Base-by-base conservation (phyloP, 371 early-diverging fungal species). In the Mucor irregularis region DNA sequence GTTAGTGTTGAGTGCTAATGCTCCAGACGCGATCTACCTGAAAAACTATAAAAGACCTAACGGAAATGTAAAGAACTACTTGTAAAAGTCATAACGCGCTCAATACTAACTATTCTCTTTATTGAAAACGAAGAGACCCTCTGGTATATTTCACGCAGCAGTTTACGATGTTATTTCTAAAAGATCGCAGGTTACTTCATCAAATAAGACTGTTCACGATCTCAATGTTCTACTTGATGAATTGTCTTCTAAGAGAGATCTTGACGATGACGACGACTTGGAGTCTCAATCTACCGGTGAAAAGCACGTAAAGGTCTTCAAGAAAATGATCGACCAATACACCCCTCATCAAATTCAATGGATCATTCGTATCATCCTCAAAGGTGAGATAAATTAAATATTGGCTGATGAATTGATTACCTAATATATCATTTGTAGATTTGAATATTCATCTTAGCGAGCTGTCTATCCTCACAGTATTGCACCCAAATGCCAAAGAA, bases 381-480 rank as follows among this genome's bases (percentile, higher is more conserved):
- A 87, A 76, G 83, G 86, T 86, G 28, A 35, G 42, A 21, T 14
- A 19, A 24, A 33, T 22, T 26, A 11, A 13, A 22, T 0, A 14
- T 29, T 37, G 7, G 6, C 35, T 34, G 5, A 16, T 16, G 16
- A 11, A n/a, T 35, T 35, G 13, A 1, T 8, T 7, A 11, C 10
- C 16, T n/a, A n/a, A 11, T 35, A 5, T 14, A n/a, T 35, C 16
- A 11, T 33, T 10, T 2, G 1, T 51, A 81, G 90, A 90, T 42
- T 60, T 92, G 48, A 87, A 83, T 53, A 69, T 92, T 17, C 88
- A 88, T 16, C 78, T 90, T 60, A 79, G 85, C 4, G 91, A 90
- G 58, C 81, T 76, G 43, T 75, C 88, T 0, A 73, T 90, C 21
- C 68, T 92, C 17, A 68, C 73, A 75, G 82, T 45, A 13, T 42